A percentile compares a stretch with the other conserved stretches of the same genome.
These are phyloP conservation scores for Whalleya microplaca DNA, from an alignment of 2,329 filamentous ascomycete species.

Conservation along the genomic window DNA sequence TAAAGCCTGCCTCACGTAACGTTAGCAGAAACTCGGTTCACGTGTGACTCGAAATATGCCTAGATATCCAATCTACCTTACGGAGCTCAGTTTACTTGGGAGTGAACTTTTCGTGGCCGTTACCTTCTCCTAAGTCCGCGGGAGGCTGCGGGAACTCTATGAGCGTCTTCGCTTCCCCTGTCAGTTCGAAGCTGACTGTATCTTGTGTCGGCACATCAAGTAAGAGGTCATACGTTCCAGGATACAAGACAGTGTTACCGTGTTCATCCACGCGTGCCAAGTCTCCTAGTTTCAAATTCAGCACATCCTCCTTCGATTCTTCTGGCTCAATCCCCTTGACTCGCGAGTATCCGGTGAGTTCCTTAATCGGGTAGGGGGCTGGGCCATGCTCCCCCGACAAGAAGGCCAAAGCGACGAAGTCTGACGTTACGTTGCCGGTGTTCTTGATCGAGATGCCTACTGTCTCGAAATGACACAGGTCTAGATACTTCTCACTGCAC, in stretches of 20 bases:
- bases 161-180: constrained; percentile 41
- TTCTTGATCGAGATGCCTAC: constrained; percentile 46
- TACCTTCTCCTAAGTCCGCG: constrained; percentile 29
- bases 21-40: not conserved
- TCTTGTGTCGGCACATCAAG: constrained; percentile 44
- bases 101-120: constrained; percentile 30
- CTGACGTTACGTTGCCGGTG: constrained; percentile 44
- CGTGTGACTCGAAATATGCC: not conserved
- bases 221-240: constrained; percentile 47
- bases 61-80: not conserved
- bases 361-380: constrained; percentile 49
- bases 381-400: constrained; percentile 44
- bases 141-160: constrained; percentile 39
- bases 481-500: constrained; percentile 38
- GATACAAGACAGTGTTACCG: constrained; percentile 51
- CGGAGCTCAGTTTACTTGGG: constrained; percentile 1
- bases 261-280: constrained; percentile 48
- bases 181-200: constrained; percentile 44
- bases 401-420: constrained; percentile 51
- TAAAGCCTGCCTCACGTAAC: not conserved
- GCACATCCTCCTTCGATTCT: constrained; percentile 28
- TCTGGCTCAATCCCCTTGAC: constrained; percentile 35
- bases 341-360: constrained; percentile 48
- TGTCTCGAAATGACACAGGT: constrained; percentile 44
- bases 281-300: constrained; percentile 48